Percentiles rank a stretch among this genome's conserved stretches.
Conservation (phyloP, 805 yeast species). For the Wickerhamiella australiensis region DNA sequence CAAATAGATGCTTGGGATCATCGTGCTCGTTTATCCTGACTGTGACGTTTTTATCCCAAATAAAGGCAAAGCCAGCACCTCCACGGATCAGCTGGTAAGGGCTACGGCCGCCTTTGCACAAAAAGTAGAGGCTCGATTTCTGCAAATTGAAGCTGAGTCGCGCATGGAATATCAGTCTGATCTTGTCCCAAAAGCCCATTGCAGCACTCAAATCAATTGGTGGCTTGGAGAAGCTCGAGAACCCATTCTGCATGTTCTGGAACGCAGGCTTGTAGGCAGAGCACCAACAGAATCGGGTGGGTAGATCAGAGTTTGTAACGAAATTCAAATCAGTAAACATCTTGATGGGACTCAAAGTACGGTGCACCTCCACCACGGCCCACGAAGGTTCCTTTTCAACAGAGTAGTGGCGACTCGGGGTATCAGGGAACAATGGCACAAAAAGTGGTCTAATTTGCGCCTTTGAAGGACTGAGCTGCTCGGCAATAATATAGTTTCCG, state of each 20-base stretch:
- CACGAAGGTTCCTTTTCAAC: slow-evolving; percentile 30
- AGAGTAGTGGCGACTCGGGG: slow-evolving; percentile 20
- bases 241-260: slow-evolving; percentile 61
- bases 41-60: slow-evolving; percentile 51
- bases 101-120: slow-evolving; percentile 56
- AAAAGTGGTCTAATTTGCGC: slow-evolving; percentile 46
- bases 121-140: slow-evolving; percentile 32
- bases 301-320: slow-evolving; percentile 40
- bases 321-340: slow-evolving; percentile 50
- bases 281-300: slow-evolving; percentile 73
- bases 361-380: slow-evolving; percentile 52
- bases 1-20: slow-evolving; percentile 55
- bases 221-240: slow-evolving; percentile 80
- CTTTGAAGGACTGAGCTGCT: slow-evolving; percentile 41
- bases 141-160: slow-evolving; percentile 42
- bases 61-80: slow-evolving; percentile 65
- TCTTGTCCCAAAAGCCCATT: slow-evolving; percentile 88
- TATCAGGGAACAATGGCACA: slow-evolving; percentile 47
- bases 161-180: slow-evolving; percentile 68
- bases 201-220: slow-evolving; percentile 77
- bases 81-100: slow-evolving; percentile 62
- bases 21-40: slow-evolving; percentile 54
- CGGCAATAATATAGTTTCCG: slow-evolving; percentile 63
- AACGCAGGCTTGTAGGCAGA: slow-evolving; percentile 73
- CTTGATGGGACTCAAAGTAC: slow-evolving; percentile 67